Evolutionary conservation across 257 asterid genomes (phyloP).

Genomic region (Solanum arcanum): DNA sequence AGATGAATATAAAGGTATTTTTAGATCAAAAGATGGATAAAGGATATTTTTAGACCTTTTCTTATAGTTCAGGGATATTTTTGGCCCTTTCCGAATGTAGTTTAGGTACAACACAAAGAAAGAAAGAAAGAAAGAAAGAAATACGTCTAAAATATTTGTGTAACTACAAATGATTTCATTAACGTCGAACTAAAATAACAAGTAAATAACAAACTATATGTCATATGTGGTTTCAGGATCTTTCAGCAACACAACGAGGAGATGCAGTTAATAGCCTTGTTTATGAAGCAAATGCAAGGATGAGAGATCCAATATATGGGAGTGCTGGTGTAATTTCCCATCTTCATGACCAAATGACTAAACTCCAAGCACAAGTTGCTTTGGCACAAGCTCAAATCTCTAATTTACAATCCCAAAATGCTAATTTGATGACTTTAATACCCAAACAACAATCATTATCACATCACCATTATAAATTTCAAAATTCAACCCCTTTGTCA

Average conservation of each 20-base stretch:
- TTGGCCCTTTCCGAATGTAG: not conserved
- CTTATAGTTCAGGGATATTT: too few species aligned
- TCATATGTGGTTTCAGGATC: not conserved
- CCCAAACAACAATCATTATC: not conserved
- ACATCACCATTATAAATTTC: not conserved
- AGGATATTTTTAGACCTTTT: too few species aligned
- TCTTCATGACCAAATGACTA: constrained; percentile 9
- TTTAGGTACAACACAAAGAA: not conserved
- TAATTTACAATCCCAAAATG: constrained; percentile 8
- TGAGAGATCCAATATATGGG: constrained; percentile 21
- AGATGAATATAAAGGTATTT: too few species aligned
- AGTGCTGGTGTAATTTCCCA: constrained; percentile 5
- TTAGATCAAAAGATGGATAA: too few species aligned
- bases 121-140: not conserved
- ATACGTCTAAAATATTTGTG: not conserved
- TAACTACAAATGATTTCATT: not conserved
- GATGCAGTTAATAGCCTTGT: constrained; percentile 18
- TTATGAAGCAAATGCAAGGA: constrained; percentile 6
- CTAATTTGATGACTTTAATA: not conserved
- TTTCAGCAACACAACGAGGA: constrained; percentile 6
- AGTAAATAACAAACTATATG: not conserved
- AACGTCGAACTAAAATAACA: not conserved
- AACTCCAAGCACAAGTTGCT: constrained; percentile 13
- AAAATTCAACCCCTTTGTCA: not conserved
- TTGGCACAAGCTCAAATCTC: constrained; percentile 10